Conservation (phyloP, 2,329 filamentous ascomycete genomes). For the Penicillium sp. region DNA sequence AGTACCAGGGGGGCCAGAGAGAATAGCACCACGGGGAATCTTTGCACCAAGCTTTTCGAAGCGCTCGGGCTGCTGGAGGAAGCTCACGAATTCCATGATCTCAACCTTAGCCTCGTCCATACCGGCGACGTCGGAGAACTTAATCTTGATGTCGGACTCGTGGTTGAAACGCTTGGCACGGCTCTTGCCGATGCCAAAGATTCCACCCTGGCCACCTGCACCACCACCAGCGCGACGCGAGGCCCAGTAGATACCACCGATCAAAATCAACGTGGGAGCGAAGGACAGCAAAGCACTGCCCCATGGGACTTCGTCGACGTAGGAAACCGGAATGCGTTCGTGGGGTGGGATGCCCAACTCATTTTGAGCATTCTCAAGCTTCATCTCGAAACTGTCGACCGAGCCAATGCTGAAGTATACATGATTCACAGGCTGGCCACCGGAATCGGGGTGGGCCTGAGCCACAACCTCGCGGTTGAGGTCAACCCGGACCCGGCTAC, state of each 20-base stretch:
- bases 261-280: slow-evolving; percentile 80
- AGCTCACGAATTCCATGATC: slow-evolving; percentile 99
- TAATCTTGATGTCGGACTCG: slow-evolving; percentile 92
- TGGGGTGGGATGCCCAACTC: slow-evolving; percentile 79
- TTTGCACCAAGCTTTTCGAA: slow-evolving; percentile 95
- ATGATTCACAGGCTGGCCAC: slow-evolving; percentile 66
- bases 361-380: slow-evolving; percentile 81
- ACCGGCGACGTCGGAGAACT: slow-evolving; percentile 93
- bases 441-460: slow-evolving; percentile 73
- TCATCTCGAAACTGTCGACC: slow-evolving; percentile 85
- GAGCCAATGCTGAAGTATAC: slow-evolving; percentile 97
- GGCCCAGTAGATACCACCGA: slow-evolving; percentile 78
- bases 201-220: slow-evolving; percentile 66
- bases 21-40: slow-evolving; percentile 93
- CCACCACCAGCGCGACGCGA: slow-evolving; percentile 71
- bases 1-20: slow-evolving; percentile 95
- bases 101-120: slow-evolving; percentile 98
- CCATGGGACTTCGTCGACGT: slow-evolving; percentile 72
- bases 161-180: slow-evolving; percentile 97
- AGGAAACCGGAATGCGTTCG: slow-evolving; percentile 93
- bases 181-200: slow-evolving; percentile 96
- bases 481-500: slow-evolving; percentile 74
- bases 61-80: slow-evolving; percentile 87
- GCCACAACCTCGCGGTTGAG: slow-evolving; percentile 72
- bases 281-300: slow-evolving; percentile 74